Base-by-base conservation (phyloP, 2,329 filamentous ascomycete species). In the Hysterium pulicare region DNA sequence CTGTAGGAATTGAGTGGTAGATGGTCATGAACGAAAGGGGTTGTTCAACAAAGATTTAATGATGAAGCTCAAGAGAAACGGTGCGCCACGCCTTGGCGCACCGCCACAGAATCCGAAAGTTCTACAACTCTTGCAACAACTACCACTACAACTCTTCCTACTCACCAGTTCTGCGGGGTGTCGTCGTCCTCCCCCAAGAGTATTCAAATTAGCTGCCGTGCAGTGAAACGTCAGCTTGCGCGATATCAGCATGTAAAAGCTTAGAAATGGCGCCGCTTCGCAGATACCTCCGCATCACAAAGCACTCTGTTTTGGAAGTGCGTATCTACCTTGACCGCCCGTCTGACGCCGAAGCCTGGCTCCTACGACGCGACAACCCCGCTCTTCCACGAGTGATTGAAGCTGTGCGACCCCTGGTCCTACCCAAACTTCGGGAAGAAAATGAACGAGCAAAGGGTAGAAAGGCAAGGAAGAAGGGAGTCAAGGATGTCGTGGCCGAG, bases 251-350 rank as follows among this genome's bases (percentile, higher is more conserved):
- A 20, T 24, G 4, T 16, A 16, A 5, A n/a, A 23, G 17, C 37
- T 37, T 24, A 3, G 46, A 37, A 16, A 96, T 96, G 90, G 86
- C 90, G 10, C 90, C 90, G 9, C 81, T 95, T 36, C 83, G 90
- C 45, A 82, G 90, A 57, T 96, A 97, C 64, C 77, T 97, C 42
- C 82, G 91, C 40, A 95, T 97, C 55, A 91, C 87, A 42, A 90
- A 91, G 62, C 87, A 89, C 67, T 95, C 91, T 4, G 90, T 96
- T 23, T 78, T 98, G n/a, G 93, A 98, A 76, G 90, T 88, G 51
- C 90, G 90, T 51, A 93, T 98, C 54, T 97, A 97, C 68, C 82
- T 96, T 35, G 91, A 97, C 51, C 90, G 91, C 56, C 93, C 93
- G 0, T 81, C 85, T 10, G 81, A 95, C 47, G 81, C 82, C 19